Conservation (phyloP, 1,284 basidiomycete species). For the Boletus semigastroideus region DNA sequence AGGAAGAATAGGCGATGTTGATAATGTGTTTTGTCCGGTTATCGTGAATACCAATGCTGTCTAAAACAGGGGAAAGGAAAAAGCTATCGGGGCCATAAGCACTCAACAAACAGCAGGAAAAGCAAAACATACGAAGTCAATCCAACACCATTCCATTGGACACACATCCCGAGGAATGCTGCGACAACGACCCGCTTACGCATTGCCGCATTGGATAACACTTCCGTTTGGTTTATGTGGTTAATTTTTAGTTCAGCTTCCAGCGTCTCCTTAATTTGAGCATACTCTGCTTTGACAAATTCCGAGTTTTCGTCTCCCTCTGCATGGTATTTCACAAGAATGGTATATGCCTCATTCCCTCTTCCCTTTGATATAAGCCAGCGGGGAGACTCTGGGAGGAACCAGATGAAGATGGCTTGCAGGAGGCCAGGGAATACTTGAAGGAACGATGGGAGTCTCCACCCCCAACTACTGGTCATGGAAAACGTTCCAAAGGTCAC, state of each 20-base stretch:
- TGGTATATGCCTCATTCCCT: slow-evolving; percentile 36
- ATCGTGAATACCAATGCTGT: slow-evolving; percentile 20
- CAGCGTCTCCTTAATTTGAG: slow-evolving; percentile 32
- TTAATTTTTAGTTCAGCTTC: slow-evolving; percentile 7
- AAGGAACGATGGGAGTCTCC: slow-evolving; percentile 46
- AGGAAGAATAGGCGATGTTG: slow-evolving; percentile 4
- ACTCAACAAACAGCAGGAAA: neutral
- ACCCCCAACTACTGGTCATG: slow-evolving; percentile 50
- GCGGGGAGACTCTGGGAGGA: slow-evolving; percentile 60
- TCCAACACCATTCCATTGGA: slow-evolving; percentile 39
- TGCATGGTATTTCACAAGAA: slow-evolving; percentile 19
- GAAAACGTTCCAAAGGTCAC: slow-evolving; percentile 48
- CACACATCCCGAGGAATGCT: slow-evolving; percentile 41
- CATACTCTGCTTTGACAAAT: slow-evolving; percentile 20
- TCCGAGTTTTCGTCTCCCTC: slow-evolving; percentile 16
- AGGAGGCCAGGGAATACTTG: slow-evolving; percentile 27
- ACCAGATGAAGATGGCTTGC: slow-evolving; percentile 42
- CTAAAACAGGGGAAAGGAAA: slow-evolving; percentile 15
- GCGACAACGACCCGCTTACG: slow-evolving; percentile 10
- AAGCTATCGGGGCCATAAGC: slow-evolving; percentile 2
- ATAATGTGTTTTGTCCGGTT: slow-evolving; percentile 17
- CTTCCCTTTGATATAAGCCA: slow-evolving; percentile 57
- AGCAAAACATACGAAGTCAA: neutral
- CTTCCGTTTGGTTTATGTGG: neutral
- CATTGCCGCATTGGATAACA: neutral